A percentile compares a stretch with the other conserved stretches of the same genome.
phyloP scores from a whole-genome alignment of 495 filamentous ascomycete species.

The Podospora pseudopauciseta region DNA sequence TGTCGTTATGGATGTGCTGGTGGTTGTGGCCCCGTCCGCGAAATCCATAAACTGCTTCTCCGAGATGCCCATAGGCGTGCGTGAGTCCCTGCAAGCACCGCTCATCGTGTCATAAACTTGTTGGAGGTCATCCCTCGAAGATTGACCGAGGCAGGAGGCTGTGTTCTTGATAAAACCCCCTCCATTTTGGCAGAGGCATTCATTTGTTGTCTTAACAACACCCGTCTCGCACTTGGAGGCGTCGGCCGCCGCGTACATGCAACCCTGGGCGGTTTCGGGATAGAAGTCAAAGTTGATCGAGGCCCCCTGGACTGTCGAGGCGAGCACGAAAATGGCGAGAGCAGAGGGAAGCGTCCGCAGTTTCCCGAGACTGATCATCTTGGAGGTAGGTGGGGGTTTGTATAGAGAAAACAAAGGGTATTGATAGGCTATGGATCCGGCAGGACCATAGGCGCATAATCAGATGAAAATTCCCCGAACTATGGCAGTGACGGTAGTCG shows the following conservation, averaged over 20 bases:
- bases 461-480: background rate
- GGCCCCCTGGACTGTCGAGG: constrained; percentile 22
- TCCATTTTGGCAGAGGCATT: constrained; percentile 43
- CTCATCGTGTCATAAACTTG: constrained; percentile 38
- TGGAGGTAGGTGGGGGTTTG: background rate
- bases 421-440: background rate
- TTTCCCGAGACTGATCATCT: constrained; percentile 19
- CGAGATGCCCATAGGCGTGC: constrained; percentile 29
- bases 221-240: constrained; percentile 31
- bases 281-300: constrained; percentile 43
- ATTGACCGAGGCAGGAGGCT: constrained; percentile 39
- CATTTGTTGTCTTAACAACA: constrained; percentile 35
- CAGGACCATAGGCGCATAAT: background rate
- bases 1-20: constrained; percentile 17
- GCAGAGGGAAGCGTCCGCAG: constrained; percentile 20
- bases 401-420: background rate
- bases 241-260: constrained; percentile 36
- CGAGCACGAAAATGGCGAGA: constrained; percentile 33
- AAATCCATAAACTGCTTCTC: constrained; percentile 32
- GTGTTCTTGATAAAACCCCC: constrained; percentile 43
- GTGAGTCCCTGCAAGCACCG: constrained; percentile 27
- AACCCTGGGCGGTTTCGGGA: constrained; percentile 37
- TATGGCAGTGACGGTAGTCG: background rate
- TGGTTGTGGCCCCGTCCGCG: constrained; percentile 8
- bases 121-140: constrained; percentile 29